Evolutionary conservation across 2,329 filamentous ascomycete species (phyloP), one percentile per base, ranked within the genome.

Genomic region (Penicillium glabrum): DNA sequence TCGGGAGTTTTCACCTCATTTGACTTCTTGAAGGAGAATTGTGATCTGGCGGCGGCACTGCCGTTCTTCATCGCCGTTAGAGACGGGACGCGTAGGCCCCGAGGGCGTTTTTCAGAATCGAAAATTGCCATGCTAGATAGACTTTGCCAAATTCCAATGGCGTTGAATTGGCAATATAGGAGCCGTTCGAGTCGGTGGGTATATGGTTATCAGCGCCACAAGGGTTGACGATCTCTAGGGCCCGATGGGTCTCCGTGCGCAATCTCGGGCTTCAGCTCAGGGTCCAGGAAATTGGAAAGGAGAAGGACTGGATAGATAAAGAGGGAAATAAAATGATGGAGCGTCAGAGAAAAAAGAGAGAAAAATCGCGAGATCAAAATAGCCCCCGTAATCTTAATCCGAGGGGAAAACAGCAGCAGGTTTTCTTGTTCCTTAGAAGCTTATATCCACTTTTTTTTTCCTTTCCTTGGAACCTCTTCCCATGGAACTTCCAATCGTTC

Each of bases 51-150:
- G 33, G 63, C 63, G 41, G 54, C 54, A 13, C 51, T 51, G 16
- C 57, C 53, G 35, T 54, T 56, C 59, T 72, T 73, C 49, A 70
- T 65, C 14, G 67, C 66, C 43, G 70, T 67, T 8, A 72, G 62
- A 16, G 71, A 72, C 0, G 71, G 71, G 16, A 73, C 64, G 44
- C 71, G 69, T 52, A 73, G 61, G 46, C 71, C 71, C 7, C 67
- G 66, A 14, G 70, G 65, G 50, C 70, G 69, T 46, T 71, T 72
- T 26, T 72, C 71, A n/a, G 70, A 68, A 43, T 73, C 70, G 51
- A 71, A 67, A 45, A 72, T 67, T 10, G 69, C 69, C 71, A 73
- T 73, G 5, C 43, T 61, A 21, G 51, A 27, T 46, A 51, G 31
- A 49, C 13, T 33, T 13, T 49, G 24, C 14, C 33, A 39, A 41